A percentile compares a stretch with the other conserved stretches of the same genome.
phyloP scores from a whole-genome alignment of 208 protist species.

The Acanthamoeba quina region DNA sequence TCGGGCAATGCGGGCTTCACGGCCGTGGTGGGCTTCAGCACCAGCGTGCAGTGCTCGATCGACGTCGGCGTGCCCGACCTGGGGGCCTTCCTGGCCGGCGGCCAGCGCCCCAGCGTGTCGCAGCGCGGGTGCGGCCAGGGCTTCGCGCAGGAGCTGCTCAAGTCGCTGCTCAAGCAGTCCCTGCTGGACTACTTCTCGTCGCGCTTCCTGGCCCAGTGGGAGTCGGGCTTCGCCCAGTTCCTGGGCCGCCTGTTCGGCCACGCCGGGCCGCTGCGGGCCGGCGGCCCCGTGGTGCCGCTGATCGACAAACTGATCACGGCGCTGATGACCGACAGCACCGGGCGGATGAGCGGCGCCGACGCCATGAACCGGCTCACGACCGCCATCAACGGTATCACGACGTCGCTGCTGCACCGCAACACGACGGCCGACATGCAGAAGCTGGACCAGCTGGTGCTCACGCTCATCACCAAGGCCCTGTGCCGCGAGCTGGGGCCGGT shows the following conservation, averaged over 20 bases:
- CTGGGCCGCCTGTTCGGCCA: neutral
- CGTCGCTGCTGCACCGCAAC: neutral
- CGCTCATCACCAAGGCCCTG: constrained; percentile 42
- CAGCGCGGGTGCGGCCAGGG: constrained; percentile 4
- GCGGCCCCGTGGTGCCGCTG: neutral
- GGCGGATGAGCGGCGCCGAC: neutral
- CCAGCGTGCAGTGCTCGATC: constrained; percentile 10
- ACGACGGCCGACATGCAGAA: neutral
- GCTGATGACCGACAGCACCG: neutral
- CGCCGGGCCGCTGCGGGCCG: neutral
- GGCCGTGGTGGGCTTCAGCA: constrained; percentile 26
- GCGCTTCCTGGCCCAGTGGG: constrained; percentile 13
- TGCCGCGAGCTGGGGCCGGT: neutral
- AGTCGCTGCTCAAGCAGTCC: neutral
- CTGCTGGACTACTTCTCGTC: constrained; percentile 9
- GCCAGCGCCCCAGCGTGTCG: neutral
- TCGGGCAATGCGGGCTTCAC: constrained; percentile 33
- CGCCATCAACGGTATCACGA: constrained; percentile 10
- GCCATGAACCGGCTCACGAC: neutral
- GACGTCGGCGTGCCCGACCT: neutral
- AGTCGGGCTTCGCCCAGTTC: neutral
- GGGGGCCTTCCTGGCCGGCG: neutral
- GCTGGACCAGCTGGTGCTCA: constrained; percentile 49
- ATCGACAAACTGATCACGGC: constrained; percentile 3
- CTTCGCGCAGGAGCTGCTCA: constrained; percentile 34